Evolutionary conservation across 768 basidiomycete species (phyloP).

Genomic region (Naematelia aurantialba): DNA sequence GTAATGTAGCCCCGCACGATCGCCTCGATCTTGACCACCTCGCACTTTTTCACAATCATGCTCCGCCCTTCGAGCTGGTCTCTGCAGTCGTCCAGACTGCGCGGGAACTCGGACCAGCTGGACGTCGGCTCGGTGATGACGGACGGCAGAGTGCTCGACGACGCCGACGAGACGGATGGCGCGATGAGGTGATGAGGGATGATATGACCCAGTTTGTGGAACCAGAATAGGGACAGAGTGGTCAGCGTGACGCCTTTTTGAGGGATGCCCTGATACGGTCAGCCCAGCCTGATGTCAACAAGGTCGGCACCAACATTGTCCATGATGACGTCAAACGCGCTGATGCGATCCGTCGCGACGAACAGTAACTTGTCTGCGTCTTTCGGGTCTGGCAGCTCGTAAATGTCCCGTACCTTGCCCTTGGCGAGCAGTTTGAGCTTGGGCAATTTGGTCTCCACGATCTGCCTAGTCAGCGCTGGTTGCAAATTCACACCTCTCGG

Average conservation of each 20-base stretch:
- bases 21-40: conserved; percentile 85
- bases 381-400: conserved; percentile 62
- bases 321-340: conserved; percentile 92
- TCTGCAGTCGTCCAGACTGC: conserved; percentile 67
- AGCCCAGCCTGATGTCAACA: background rate
- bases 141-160: conserved; percentile 15
- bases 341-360: conserved; percentile 91
- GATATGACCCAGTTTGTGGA: conserved; percentile 70
- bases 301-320: conserved; percentile 65
- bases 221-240: conserved; percentile 91
- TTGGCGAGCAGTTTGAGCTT: conserved; percentile 68
- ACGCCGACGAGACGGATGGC: conserved; percentile 54
- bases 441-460: conserved; percentile 41
- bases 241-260: conserved; percentile 88
- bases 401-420: conserved; percentile 97
- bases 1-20: conserved; percentile 95
- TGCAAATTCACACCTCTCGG: too few species aligned
- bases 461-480: conserved; percentile 5
- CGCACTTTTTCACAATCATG: conserved; percentile 87
- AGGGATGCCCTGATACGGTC: conserved; percentile 74
- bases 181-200: conserved; percentile 89
- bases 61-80: conserved; percentile 74
- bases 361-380: conserved; percentile 67
- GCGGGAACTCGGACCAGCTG: conserved; percentile 68
- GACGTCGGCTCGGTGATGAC: conserved; percentile 24